A percentile compares a stretch with the other conserved stretches of the same genome.
phyloP scores from a whole-genome alignment of 257 asterid genomes.

The Solanum virginianum region DNA sequence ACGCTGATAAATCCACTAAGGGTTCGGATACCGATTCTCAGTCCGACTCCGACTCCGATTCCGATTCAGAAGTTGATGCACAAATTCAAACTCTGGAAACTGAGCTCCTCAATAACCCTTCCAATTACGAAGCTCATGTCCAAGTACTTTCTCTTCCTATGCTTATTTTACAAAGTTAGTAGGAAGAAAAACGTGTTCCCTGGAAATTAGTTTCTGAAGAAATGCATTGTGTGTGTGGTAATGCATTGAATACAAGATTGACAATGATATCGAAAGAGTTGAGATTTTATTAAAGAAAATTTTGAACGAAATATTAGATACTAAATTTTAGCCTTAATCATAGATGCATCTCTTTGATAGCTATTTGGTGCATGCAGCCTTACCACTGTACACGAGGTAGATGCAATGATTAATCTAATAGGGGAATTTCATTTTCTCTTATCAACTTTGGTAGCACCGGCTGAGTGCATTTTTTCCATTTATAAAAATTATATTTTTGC shows the following conservation, averaged over 20 bases:
- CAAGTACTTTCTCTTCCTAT: constrained; percentile 33
- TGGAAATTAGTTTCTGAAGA: not conserved
- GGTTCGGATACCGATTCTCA: constrained; percentile 18
- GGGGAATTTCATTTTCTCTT: not conserved
- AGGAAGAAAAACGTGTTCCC: not conserved
- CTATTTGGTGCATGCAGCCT: not conserved
- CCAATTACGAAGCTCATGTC: constrained; percentile 65
- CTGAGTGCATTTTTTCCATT: not conserved
- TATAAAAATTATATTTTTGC: not conserved
- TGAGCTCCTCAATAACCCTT: constrained; percentile 36
- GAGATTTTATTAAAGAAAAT: not conserved
- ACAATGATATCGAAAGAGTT: not conserved
- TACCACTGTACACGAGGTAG: not conserved
- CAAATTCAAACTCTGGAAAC: constrained; percentile 59
- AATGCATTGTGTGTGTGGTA: not conserved
- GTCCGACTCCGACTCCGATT: constrained; percentile 31
- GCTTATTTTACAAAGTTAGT: not conserved
- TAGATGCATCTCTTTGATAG: not conserved
- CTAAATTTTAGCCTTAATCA: not conserved
- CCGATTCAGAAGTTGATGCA: constrained; percentile 57
- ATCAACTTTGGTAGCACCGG: not conserved
- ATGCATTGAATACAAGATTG: not conserved
- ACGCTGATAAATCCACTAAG: constrained; percentile 25
- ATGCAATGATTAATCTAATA: not conserved
- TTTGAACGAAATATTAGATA: not conserved